A percentile compares a stretch with the other conserved stretches of the same genome.
These are phyloP conservation scores for Xylariaceae sp. DNA, from an alignment of 2,329 filamentous ascomycete genomes.

Conservation along the genomic window DNA sequence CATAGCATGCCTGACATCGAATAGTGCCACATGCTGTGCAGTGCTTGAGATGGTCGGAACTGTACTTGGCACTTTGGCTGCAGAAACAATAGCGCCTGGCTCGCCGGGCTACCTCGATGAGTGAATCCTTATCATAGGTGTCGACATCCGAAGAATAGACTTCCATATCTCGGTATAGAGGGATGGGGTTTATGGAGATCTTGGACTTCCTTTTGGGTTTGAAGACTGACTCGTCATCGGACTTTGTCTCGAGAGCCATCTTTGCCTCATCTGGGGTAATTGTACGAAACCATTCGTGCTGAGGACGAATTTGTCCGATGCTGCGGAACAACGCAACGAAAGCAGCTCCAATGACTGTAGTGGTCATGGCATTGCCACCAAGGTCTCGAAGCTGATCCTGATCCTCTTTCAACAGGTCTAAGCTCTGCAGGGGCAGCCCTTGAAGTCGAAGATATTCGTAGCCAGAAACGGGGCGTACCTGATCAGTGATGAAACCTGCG, in stretches of 20 bases:
- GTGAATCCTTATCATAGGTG: no score
- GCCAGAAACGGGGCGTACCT: conserved; percentile 58
- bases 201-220: no score
- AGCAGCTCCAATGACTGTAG: conserved; percentile 64
- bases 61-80: conserved; percentile 30
- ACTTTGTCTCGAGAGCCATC: no score
- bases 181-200: no score
- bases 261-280: not conserved
- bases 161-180: no score
- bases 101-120: conserved; percentile 6
- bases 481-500: conserved; percentile 55
- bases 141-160: no score
- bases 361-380: conserved; percentile 77
- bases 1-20: conserved; percentile 36
- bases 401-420: conserved; percentile 62
- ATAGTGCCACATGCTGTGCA: conserved; percentile 34
- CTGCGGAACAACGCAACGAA: no score
- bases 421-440: conserved; percentile 60
- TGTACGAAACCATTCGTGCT: not conserved
- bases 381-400: conserved; percentile 62
- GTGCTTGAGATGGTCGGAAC: conserved; percentile 19
- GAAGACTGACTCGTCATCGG: no score
- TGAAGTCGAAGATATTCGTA: conserved; percentile 63
- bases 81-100: conserved; percentile 35
- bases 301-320: no score